Evolutionary conservation across 805 yeast species (phyloP).

Genomic region (Kockiozyma suomiensis): DNA sequence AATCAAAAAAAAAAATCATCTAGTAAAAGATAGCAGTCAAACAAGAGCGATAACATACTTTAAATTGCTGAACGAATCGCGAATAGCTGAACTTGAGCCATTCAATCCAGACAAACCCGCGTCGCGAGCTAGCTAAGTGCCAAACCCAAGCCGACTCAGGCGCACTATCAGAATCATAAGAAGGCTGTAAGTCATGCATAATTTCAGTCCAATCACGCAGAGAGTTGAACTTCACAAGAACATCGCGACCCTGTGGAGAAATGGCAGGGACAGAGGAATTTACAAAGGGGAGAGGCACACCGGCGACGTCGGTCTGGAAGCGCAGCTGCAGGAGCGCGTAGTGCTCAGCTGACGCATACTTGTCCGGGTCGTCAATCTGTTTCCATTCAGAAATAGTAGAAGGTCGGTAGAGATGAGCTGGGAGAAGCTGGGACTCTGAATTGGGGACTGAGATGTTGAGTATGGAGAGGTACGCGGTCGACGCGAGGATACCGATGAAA

Average conservation of each 20-base stretch:
- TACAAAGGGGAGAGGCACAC: conserved; percentile 21
- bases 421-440: conserved; percentile 24
- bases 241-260: conserved; percentile 39
- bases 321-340: conserved; percentile 58
- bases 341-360: conserved; percentile 50
- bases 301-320: conserved; percentile 53
- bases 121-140: conserved; percentile 51
- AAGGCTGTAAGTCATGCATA: conserved; percentile 33
- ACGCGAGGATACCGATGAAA: conserved; percentile 69
- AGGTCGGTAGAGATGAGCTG: conserved; percentile 42
- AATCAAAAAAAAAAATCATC: too few species aligned
- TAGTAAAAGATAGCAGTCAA: not conserved
- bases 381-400: conserved; percentile 52
- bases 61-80: conserved; percentile 39
- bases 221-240: conserved; percentile 44
- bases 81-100: conserved; percentile 43
- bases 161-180: conserved; percentile 19
- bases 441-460: conserved; percentile 47
- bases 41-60: conserved; percentile 9
- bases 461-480: conserved; percentile 73
- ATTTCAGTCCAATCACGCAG: conserved; percentile 40
- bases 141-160: conserved; percentile 44
- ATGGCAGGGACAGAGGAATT: conserved; percentile 16
- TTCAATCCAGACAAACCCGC: conserved; percentile 42
- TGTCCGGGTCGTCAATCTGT: conserved; percentile 49